Percentiles rank a stretch among this genome's conserved stretches.
Conservation (phyloP, 805 yeast genomes). For the Yarrowia sp. region DNA sequence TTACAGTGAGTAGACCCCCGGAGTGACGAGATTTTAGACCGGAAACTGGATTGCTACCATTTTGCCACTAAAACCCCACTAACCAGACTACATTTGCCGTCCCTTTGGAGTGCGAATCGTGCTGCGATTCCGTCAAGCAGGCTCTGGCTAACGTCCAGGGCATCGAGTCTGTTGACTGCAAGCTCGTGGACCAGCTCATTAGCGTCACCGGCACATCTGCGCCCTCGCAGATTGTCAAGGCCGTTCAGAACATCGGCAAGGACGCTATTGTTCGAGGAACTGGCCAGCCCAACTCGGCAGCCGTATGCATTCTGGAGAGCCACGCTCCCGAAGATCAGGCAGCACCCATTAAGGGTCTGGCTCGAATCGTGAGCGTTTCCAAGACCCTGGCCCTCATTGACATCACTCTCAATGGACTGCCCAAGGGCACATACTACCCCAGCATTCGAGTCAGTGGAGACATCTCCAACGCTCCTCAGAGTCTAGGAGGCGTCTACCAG, state of each 20-base stretch:
- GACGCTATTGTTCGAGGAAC: slow-evolving; percentile 95
- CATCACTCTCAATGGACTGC: slow-evolving; percentile 75
- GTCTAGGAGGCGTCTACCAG: slow-evolving; percentile 48
- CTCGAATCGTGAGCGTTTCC: slow-evolving; percentile 76
- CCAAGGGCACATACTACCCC: slow-evolving; percentile 71
- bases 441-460: slow-evolving; percentile 75
- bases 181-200: slow-evolving; percentile 66
- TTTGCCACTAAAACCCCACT: slow-evolving; percentile 53
- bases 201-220: slow-evolving; percentile 72
- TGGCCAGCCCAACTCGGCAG: slow-evolving; percentile 85
- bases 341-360: slow-evolving; percentile 82
- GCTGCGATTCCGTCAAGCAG: slow-evolving; percentile 65
- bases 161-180: slow-evolving; percentile 60
- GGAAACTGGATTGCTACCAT: too few species aligned
- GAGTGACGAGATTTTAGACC: not conserved
- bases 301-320: slow-evolving; percentile 86
- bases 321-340: slow-evolving; percentile 57
- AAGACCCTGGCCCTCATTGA: slow-evolving; percentile 68
- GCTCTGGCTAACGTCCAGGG: slow-evolving; percentile 59
- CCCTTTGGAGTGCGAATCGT: slow-evolving; percentile 78
- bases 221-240: slow-evolving; percentile 74
- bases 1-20: slow-evolving; percentile 28
- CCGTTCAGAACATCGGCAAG: slow-evolving; percentile 75
- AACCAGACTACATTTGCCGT: slow-evolving; percentile 84
- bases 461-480: slow-evolving; percentile 59